Evolutionary conservation across 2,329 filamentous ascomycete species (phyloP).

Genomic region (Cladophialophora yegresii): DNA sequence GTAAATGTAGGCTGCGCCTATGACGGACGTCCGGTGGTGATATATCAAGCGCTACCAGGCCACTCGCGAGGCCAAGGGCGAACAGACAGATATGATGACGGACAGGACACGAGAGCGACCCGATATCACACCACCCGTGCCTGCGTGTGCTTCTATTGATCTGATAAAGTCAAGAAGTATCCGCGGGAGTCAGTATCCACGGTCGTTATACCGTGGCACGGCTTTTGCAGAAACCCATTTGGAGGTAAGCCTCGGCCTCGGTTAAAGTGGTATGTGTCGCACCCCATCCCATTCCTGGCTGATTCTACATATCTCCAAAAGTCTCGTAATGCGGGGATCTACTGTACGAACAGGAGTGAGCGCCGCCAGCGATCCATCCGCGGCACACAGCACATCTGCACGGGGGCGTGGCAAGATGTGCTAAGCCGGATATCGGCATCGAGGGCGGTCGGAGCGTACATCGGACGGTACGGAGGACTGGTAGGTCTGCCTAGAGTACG

Average conservation of each 20-base stretch:
- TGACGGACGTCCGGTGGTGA: not conserved
- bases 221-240: not conserved
- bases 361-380: not conserved
- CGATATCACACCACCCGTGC: not conserved
- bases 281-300: too few species aligned
- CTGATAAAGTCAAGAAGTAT: too few species aligned
- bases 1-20: too few species aligned
- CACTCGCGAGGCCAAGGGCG: not conserved
- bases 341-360: not conserved
- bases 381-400: not conserved
- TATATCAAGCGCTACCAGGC: not conserved
- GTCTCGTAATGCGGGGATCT: constrained; percentile 3
- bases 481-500: too few species aligned
- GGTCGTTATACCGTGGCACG: too few species aligned
- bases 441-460: too few species aligned
- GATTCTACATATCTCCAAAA: not conserved
- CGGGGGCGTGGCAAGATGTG: not conserved
- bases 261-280: too few species aligned
- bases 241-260: constrained; percentile 3
- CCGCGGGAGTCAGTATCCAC: too few species aligned
- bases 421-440: not conserved
- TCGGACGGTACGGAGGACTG: too few species aligned
- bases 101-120: too few species aligned
- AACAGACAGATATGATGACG: not conserved
- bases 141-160: not conserved